These are phyloP conservation scores for Neopestalotiopsis sp. DNA, from an alignment of 2,329 filamentous ascomycete genomes.

Conservation along the genomic window DNA sequence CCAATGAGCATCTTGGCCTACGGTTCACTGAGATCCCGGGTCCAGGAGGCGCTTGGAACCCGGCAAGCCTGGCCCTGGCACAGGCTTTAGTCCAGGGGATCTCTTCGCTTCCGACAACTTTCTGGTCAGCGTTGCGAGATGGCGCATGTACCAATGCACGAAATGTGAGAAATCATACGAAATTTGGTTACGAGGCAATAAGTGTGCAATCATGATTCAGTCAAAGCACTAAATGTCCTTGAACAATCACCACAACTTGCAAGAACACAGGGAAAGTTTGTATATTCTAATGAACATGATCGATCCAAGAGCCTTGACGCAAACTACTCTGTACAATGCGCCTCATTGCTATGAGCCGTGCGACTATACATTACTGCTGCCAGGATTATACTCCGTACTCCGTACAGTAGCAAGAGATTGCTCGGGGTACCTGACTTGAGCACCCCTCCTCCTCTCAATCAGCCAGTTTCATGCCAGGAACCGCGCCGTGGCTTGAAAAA, in stretches of 20 bases:
- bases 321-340: background rate
- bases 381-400: background rate
- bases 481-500: background rate
- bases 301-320: background rate
- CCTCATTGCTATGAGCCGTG: background rate
- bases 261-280: background rate
- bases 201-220: background rate
- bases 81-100: background rate
- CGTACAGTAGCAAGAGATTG: background rate
- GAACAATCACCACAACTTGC: no score
- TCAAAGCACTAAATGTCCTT: no score
- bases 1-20: background rate
- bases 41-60: constrained; percentile 9
- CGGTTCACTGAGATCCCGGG: constrained; percentile 17
- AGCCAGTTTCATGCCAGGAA: background rate
- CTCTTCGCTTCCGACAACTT: constrained; percentile 13
- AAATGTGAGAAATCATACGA: constrained; percentile 1
- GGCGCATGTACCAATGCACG: background rate
- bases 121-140: constrained; percentile 14
- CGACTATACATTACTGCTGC: background rate
- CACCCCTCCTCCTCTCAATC: background rate
- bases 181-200: background rate
- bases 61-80: background rate
- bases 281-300: background rate
- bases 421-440: background rate